Percentiles rank a stretch among this genome's conserved stretches.
phyloP scores from a whole-genome alignment of 768 basidiomycete species.

The Tricholoma matsutake region DNA sequence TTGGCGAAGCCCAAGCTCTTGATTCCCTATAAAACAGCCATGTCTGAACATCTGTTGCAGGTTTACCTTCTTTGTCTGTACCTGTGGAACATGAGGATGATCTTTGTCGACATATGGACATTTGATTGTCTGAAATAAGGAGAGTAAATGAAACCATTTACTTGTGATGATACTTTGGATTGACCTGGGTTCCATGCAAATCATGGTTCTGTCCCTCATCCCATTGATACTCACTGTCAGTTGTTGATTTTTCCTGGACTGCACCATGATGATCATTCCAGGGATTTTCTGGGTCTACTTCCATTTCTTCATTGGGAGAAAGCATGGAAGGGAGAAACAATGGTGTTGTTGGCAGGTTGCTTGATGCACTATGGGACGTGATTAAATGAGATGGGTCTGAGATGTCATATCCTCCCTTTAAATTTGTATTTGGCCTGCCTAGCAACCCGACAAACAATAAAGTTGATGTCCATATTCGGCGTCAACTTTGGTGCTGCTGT shows the following conservation, averaged over 20 bases:
- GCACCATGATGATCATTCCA: background rate
- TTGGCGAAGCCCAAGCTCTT: no score
- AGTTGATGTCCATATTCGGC: background rate
- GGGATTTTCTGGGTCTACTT: background rate
- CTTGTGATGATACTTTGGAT: no score
- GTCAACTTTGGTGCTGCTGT: background rate
- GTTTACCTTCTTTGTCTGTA: no score
- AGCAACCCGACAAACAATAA: background rate
- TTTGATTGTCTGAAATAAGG: no score
- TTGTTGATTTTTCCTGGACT: background rate
- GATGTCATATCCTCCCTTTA: background rate
- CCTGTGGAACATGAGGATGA: no score
- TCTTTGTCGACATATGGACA: no score
- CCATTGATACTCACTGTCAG: no score
- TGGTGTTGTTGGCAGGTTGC: background rate
- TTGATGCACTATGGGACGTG: background rate
- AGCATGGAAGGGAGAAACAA: background rate
- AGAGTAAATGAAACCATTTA: no score
- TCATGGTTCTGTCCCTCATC: no score
- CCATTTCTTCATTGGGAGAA: background rate
- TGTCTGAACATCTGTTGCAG: no score
- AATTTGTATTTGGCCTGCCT: background rate
- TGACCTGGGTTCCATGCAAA: no score
- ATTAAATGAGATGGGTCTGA: background rate
- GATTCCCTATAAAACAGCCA: no score